phyloP scores from a whole-genome alignment of 2,329 filamentous ascomycete species.

The Trichocomaceae sp. region DNA sequence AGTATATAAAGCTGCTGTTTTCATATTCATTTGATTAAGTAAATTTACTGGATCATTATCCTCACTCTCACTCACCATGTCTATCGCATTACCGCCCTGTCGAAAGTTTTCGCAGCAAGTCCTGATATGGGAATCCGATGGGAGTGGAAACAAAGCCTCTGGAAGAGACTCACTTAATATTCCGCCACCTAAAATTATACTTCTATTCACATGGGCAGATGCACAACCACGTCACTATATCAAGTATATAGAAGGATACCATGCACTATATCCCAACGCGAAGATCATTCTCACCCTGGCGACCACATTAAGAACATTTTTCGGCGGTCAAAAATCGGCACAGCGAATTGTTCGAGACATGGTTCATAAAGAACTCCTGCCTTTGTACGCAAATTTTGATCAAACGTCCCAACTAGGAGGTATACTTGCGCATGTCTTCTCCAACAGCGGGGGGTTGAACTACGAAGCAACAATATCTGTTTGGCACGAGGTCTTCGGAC shows the following conservation, averaged over 20 bases:
- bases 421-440: slow-evolving; percentile 8
- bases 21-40: not conserved
- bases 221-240: slow-evolving; percentile 6
- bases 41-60: not conserved
- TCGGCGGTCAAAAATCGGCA: slow-evolving; percentile 4
- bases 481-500: not conserved
- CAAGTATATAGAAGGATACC: slow-evolving; percentile 8
- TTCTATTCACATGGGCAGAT: slow-evolving; percentile 8
- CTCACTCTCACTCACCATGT: not conserved
- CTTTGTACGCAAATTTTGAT: not conserved
- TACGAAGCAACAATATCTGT: slow-evolving; percentile 1
- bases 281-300: slow-evolving; percentile 8
- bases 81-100: not conserved
- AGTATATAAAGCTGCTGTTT: not conserved
- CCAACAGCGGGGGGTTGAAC: slow-evolving; percentile 3
- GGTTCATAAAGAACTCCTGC: slow-evolving; percentile 4
- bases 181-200: not conserved
- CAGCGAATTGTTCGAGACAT: slow-evolving; percentile 1
- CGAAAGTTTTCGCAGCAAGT: slow-evolving; percentile 2
- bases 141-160: not conserved
- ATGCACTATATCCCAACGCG: slow-evolving; percentile 1
- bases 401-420: not conserved
- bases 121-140: slow-evolving; percentile 1
- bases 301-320: slow-evolving; percentile 4
- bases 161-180: not conserved